phyloP scores from a whole-genome alignment of 192 early-diverging fungal species.

The Rhizophlyctis rosea region DNA sequence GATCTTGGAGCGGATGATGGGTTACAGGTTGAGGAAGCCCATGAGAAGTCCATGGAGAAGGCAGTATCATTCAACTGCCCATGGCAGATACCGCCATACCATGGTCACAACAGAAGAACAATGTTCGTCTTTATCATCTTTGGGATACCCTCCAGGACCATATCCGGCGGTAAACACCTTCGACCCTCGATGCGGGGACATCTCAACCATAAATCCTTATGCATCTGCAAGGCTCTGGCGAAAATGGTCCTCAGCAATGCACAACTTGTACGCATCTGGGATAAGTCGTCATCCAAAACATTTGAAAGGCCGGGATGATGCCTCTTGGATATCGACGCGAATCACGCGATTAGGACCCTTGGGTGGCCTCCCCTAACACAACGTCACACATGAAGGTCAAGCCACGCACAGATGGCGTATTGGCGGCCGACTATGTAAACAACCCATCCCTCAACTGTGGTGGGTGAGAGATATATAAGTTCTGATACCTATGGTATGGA shows the following conservation, averaged over 20 bases:
- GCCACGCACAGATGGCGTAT: no score
- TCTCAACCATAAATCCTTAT: slow-evolving; percentile 20
- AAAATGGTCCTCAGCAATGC: slow-evolving; percentile 31
- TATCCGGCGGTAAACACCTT: slow-evolving; percentile 25
- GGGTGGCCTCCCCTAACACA: no score
- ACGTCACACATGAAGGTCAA: no score
- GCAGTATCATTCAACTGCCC: slow-evolving; percentile 26
- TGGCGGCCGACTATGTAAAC: no score
- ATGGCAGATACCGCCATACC: slow-evolving; percentile 25
- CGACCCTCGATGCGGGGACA: slow-evolving; percentile 20
- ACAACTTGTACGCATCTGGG: slow-evolving; percentile 25
- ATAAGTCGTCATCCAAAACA: no score
- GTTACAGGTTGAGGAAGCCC: slow-evolving; percentile 28
- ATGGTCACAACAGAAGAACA: slow-evolving; percentile 32
- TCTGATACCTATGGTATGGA: no score
- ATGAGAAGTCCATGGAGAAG: slow-evolving; percentile 32
- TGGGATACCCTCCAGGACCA: slow-evolving; percentile 29
- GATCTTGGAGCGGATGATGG: slow-evolving; percentile 16
- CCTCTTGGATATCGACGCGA: no score
- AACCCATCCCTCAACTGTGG: no score
- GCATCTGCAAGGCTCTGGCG: slow-evolving; percentile 14
- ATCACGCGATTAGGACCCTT: no score
- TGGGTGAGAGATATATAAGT: no score
- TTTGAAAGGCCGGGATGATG: no score
- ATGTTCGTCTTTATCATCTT: slow-evolving; percentile 39